Evolutionary conservation across 768 basidiomycete species (phyloP).

Genomic region (Hygrocybe punicea): DNA sequence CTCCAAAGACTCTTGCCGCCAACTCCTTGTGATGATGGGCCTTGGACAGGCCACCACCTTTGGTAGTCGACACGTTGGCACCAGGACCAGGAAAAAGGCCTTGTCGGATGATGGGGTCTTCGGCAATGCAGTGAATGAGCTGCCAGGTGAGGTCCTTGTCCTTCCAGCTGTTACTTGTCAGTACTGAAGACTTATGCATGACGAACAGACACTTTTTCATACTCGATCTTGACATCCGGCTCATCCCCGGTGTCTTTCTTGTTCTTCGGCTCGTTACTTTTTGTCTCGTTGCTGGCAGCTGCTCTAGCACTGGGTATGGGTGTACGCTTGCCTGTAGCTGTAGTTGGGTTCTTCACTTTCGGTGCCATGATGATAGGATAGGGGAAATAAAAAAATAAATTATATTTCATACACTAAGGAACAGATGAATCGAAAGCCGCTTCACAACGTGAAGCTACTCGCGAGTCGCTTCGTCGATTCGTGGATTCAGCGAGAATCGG

Average conservation of each 20-base stretch:
- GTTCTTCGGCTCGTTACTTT: not conserved
- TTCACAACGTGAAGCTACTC: conserved; percentile 1
- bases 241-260: not conserved
- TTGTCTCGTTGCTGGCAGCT: not conserved
- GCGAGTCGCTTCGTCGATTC: conserved; percentile 2
- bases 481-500: not conserved
- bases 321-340: not conserved
- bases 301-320: not conserved
- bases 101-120: conserved; percentile 12
- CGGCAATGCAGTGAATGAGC: conserved; percentile 1
- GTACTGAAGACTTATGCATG: not conserved
- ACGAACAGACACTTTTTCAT: not conserved
- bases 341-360: not conserved
- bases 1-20: conserved; percentile 9
- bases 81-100: conserved; percentile 19
- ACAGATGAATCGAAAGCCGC: not conserved
- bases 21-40: conserved; percentile 11
- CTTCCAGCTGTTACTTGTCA: conserved; percentile 1
- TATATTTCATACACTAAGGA: not conserved
- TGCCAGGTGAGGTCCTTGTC: conserved; percentile 7
- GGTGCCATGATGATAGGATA: not conserved
- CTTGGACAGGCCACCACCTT: conserved; percentile 14
- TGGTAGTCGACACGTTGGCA: conserved; percentile 6
- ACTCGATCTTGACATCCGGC: not conserved
- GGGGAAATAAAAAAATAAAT: not conserved